Evolutionary conservation across 139 green algal species (phyloP).

Genomic region (Haematococcus sp.): DNA sequence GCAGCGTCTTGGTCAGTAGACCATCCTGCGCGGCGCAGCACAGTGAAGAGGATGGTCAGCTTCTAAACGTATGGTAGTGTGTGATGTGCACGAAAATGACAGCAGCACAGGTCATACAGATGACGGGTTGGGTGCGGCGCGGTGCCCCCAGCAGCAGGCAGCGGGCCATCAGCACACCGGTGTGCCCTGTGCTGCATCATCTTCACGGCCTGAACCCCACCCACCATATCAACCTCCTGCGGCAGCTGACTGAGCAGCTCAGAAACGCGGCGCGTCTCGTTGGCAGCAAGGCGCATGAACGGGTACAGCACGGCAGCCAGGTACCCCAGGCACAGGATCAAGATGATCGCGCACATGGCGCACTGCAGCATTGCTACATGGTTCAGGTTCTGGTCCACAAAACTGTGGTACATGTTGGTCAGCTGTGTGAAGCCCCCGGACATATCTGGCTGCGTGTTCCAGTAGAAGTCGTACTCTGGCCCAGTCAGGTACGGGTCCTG

Average conservation of each 20-base stretch:
- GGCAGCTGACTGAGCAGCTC: conserved; percentile 49
- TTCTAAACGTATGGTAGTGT: too few relatives aligned
- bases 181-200: too few relatives aligned
- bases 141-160: too few relatives aligned
- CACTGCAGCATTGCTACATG: conserved; percentile 22
- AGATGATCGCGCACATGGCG: conserved; percentile 19
- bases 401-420: background rate
- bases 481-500: conserved; percentile 13
- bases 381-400: conserved; percentile 1
- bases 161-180: too few relatives aligned
- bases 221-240: conserved; percentile 12
- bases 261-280: conserved; percentile 42
- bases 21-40: too few relatives aligned
- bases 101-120: too few relatives aligned
- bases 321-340: conserved; percentile 13
- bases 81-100: too few relatives aligned
- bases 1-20: too few relatives aligned
- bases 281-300: conserved; percentile 16
- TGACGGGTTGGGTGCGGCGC: too few relatives aligned
- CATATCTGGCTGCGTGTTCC: conserved; percentile 9
- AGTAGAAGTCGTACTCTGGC: conserved; percentile 8
- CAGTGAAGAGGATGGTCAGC: too few relatives aligned
- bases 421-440: background rate
- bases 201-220: too few relatives aligned
- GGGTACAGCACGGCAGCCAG: conserved; percentile 27